Evolutionary conservation across 2,329 filamentous ascomycete species (phyloP).

Genomic region (Beauveria rudraprayagi): DNA sequence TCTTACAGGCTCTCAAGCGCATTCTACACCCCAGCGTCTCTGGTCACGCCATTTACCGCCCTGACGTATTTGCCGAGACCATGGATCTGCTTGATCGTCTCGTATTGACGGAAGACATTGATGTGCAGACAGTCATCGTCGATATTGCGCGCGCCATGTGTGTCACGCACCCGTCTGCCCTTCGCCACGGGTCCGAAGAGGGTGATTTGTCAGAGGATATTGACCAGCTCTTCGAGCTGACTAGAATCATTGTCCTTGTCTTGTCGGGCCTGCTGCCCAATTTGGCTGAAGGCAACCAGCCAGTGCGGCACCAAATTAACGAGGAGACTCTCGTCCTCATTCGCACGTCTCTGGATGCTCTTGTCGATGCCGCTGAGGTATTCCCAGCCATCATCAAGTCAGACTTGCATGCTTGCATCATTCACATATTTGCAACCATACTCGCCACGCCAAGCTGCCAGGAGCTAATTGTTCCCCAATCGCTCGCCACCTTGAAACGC

Average conservation of each 20-base stretch:
- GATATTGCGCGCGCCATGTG: conserved; percentile 88
- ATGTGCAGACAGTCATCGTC: conserved; percentile 87
- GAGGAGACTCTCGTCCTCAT: conserved; percentile 82
- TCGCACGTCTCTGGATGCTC: conserved; percentile 69
- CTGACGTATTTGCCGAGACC: conserved; percentile 91
- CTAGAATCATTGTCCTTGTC: conserved; percentile 89
- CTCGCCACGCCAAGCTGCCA: conserved; percentile 80
- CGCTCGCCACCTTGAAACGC: conserved; percentile 82
- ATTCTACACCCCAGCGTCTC: conserved; percentile 91
- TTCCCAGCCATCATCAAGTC: conserved; percentile 96
- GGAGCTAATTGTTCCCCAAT: conserved; percentile 78
- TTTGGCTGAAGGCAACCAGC: conserved; percentile 57
- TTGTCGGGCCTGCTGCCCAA: conserved; percentile 83
- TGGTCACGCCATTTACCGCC: conserved; percentile 92
- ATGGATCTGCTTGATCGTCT: conserved; percentile 93
- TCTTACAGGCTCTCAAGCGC: conserved; percentile 85
- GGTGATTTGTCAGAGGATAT: conserved; percentile 90
- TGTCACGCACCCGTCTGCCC: conserved; percentile 82
- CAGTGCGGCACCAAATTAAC: conserved; percentile 67
- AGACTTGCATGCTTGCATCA: conserved; percentile 89
- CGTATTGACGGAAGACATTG: conserved; percentile 80
- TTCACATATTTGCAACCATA: conserved; percentile 93
- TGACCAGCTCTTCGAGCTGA: conserved; percentile 94
- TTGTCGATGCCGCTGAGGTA: conserved; percentile 90
- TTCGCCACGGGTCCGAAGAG: conserved; percentile 47